Percentiles rank a stretch among this genome's conserved stretches.
These are phyloP conservation scores for Erythrobasidium hasegawianum DNA, from an alignment of 1,284 basidiomycete species.

Conservation along the genomic window DNA sequence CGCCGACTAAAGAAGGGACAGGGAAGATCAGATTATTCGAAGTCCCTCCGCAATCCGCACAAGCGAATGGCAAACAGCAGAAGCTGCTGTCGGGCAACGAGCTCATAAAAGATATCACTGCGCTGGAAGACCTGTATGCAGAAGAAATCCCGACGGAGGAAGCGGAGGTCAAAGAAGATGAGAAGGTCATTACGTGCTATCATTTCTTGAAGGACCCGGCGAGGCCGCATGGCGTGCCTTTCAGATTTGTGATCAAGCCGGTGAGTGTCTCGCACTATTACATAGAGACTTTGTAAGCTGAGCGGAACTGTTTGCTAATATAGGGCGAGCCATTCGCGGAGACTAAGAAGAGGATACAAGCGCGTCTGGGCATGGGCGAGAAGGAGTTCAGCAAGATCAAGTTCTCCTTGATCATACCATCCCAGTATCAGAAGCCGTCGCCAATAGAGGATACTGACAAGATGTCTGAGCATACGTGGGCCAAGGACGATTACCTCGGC, in stretches of 20 bases:
- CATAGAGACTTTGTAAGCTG: no score
- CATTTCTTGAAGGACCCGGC: slow-evolving; percentile 93
- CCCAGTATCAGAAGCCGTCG: slow-evolving; percentile 96
- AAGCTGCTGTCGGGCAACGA: slow-evolving; percentile 62
- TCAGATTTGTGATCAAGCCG: slow-evolving; percentile 89
- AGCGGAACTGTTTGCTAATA: no score
- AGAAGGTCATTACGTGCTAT: slow-evolving; percentile 93
- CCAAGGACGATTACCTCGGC: slow-evolving; percentile 87
- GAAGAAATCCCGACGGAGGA: slow-evolving; percentile 95
- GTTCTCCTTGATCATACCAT: slow-evolving; percentile 58
- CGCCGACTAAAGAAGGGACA: slow-evolving; percentile 51
- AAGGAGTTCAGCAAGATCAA: slow-evolving; percentile 94
- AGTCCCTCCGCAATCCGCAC: slow-evolving; percentile 55
- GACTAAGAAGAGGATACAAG: slow-evolving; percentile 89
- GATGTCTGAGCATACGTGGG: slow-evolving; percentile 95
- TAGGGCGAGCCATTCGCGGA: slow-evolving; percentile 89
- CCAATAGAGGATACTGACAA: slow-evolving; percentile 95
- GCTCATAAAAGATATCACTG: slow-evolving; percentile 30
- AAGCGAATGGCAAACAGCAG: slow-evolving; percentile 77
- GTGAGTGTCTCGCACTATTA: no score
- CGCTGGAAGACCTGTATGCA: slow-evolving; percentile 82
- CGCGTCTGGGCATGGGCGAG: slow-evolving; percentile 82
- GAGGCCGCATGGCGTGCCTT: slow-evolving; percentile 93
- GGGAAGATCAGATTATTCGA: slow-evolving; percentile 93
- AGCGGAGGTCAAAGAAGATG: slow-evolving; percentile 77